Base-by-base conservation (phyloP, 2,329 filamentous ascomycete species). In the Lachnellula cervina region DNA sequence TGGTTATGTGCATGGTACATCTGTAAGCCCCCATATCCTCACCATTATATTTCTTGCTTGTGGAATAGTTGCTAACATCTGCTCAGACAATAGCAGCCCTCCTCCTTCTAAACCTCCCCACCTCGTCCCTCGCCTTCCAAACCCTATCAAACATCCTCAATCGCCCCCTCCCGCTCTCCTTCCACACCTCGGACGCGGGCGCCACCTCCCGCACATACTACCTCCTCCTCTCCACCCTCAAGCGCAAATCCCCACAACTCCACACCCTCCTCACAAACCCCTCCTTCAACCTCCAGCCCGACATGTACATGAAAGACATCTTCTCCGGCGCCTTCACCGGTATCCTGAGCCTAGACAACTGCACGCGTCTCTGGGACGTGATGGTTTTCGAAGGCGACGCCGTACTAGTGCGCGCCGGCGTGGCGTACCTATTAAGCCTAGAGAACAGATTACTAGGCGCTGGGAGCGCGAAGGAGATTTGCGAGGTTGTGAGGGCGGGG, bases 311-410 rank as follows among this genome's bases (percentile, higher is more conserved):
- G 6, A 71, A 77, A 28, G 73, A 78, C 14, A 73, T 89, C 51
- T 88, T 90, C 64, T 80, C 79, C 5, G 77, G 77, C 16, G 73
- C 90, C 5, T 89, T 90, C 68, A 86, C 86, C 0, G 71, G 73
- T 16, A 75, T 80, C 40, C 72, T 90, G 4, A 79, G 80, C 7
- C 77, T 91, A 16, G 89, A 92, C 64, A 81, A 88, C 62, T 87
- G 84, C 4, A 82, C 84, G 1, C 76, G 90, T 2, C 72, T 94
- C 13, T 93, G 88, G 88, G 90, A 95, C 61, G 82, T 93, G 0
- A 90, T 89, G 62, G 83, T 89, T 3, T 90, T 95, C 61, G 90
- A 95, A 67, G 88, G 89, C 25, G 90, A 95, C 61, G 77, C 81
- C 1, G 76, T 89, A 1, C 74, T 92, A 0, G 80, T 93, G 6